Base-by-base conservation (phyloP, 768 basidiomycete species). In the Strobilomyces echinocephalus region DNA sequence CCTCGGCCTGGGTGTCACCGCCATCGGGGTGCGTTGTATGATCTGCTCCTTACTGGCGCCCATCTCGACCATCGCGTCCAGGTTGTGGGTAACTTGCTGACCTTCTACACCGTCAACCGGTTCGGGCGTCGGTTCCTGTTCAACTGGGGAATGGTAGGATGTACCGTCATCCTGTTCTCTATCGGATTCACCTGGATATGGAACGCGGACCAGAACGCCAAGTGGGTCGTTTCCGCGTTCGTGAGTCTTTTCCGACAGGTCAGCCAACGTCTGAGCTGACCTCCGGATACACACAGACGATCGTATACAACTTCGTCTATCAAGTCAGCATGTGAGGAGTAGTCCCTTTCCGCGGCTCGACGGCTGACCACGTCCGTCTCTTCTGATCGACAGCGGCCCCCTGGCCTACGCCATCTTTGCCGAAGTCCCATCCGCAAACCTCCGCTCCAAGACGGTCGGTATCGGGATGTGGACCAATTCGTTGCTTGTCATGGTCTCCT, bases 261-360 rank as follows among this genome's bases (percentile, higher is more conserved):
- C 8, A 30, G 26, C 21, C 24, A 4, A 41, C 0, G 16, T 30
- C 30, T 9, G 18, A 12, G 7, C 41, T 54, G 15, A 56, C 20
- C 7, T 5, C n/a, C 4, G 30, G 5, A 4, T 8, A 14, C 20
- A 15, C 16, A 2, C 15, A 67, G 67, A 67, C 64, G 52, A 62
- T 67, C 45, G 55, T 69, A 41, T 69, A 67, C 50, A 69, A 67
- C 50, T 69, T 67, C 50, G 57, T 64, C 16, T 69, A 60, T 48
- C 64, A 69, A 54, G 39, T 31, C 20, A 50, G 54, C 54, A 67
- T 67, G 67, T 69, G 15, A 50, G 67, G 41, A n/a, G 16, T 4
- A 5, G 5, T 31, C 4, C n/a, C 2, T 30, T 36, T n/a, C 16
- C 4, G 1, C 1, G 12, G 20, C 30, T 18, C 12, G 33, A 42